A percentile compares a stretch with the other conserved stretches of the same genome.
phyloP scores from a whole-genome alignment of 768 basidiomycete species.

The Leccinum disarticulatum region DNA sequence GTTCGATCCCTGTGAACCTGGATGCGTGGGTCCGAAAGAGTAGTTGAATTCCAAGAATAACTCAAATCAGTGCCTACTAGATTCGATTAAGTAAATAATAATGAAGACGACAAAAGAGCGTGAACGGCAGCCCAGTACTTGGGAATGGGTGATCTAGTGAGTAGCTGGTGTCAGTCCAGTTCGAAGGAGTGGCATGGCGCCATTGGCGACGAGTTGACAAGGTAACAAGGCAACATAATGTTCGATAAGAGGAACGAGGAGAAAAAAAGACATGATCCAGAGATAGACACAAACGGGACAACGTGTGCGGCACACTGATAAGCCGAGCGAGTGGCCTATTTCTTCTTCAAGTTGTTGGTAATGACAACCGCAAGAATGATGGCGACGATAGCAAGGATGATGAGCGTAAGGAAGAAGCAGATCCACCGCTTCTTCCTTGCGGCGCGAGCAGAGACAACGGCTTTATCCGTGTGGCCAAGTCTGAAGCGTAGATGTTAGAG shows the following conservation, averaged over 20 bases:
- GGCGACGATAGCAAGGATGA: conserved; percentile 66
- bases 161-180: conserved; percentile 16
- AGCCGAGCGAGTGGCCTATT: conserved; percentile 17
- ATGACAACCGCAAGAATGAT: conserved; percentile 61
- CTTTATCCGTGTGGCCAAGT: conserved; percentile 79
- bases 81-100: conserved; percentile 30
- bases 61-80: conserved; percentile 24
- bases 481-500: conserved; percentile 39
- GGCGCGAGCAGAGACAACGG: conserved; percentile 79
- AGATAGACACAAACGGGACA: background rate
- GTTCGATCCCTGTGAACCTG: background rate
- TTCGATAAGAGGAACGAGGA: conserved; percentile 10
- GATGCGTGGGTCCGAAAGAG: background rate
- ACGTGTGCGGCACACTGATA: background rate
- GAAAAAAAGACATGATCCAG: background rate
- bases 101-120: conserved; percentile 18
- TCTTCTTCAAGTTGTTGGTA: conserved; percentile 43
- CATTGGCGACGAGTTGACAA: conserved; percentile 6
- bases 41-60: conserved; percentile 9
- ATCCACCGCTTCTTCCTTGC: conserved; percentile 98
- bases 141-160: conserved; percentile 13
- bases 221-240: conserved; percentile 1
- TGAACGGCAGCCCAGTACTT: conserved; percentile 1
- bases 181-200: conserved; percentile 22
- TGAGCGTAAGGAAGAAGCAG: conserved; percentile 76